Conservation (phyloP, 345 rosid species). For the Brassica juncea region DNA sequence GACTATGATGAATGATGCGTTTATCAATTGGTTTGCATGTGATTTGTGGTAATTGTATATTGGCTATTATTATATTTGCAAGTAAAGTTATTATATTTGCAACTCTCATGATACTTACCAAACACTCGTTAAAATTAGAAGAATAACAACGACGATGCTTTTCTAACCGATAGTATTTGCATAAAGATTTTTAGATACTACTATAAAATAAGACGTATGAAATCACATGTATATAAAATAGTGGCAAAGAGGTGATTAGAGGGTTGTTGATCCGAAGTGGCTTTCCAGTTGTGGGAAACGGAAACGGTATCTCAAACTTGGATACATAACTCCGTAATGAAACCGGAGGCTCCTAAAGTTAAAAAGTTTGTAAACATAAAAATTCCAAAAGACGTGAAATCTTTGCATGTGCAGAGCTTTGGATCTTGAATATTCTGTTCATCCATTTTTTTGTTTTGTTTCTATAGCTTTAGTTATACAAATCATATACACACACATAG, state of each 20-base stretch:
- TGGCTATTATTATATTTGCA: neutral
- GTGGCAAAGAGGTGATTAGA: neutral
- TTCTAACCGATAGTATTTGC: neutral
- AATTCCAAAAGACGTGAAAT: neutral
- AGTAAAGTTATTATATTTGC: neutral
- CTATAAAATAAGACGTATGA: neutral
- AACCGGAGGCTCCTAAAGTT: slow-evolving; percentile 13
- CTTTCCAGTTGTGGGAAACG: slow-evolving; percentile 22
- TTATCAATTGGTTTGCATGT: neutral
- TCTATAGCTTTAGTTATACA: neutral
- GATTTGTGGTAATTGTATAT: slow-evolving; percentile 1
- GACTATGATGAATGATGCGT: neutral
- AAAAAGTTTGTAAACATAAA: neutral
- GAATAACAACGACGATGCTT: neutral
- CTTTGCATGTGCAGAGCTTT: slow-evolving; percentile 31
- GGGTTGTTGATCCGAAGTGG: neutral
- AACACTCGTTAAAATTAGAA: neutral
- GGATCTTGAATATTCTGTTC: slow-evolving; percentile 30
- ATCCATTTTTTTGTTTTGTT: neutral
- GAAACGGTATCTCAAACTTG: slow-evolving; percentile 29
- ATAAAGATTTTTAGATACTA: neutral
- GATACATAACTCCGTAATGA: slow-evolving; percentile 36
- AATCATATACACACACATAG: neutral
- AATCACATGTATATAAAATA: neutral
- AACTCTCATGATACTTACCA: neutral